These are phyloP conservation scores for Hondaea fermentalgiana DNA, from an alignment of 108 stramenopile species.

Conservation along the genomic window DNA sequence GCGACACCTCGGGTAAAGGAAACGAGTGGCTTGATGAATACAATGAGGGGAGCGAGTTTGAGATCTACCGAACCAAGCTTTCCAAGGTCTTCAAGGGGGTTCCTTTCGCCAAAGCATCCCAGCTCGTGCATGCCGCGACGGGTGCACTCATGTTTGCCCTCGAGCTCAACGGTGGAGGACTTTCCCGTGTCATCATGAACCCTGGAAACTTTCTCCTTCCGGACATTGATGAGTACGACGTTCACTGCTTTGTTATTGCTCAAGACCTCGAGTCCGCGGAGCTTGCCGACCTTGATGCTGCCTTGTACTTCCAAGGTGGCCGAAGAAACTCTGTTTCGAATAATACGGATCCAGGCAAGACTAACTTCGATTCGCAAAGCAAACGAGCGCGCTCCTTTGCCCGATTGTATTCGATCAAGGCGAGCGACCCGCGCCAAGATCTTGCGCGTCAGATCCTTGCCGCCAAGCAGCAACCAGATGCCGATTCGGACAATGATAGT, in stretches of 20 bases:
- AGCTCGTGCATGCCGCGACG: neutral
- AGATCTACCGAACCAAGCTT: neutral
- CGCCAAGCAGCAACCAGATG: neutral
- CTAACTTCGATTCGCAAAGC: too few species aligned
- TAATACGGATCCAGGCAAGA: too few species aligned
- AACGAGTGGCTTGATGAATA: neutral
- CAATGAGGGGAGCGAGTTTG: neutral
- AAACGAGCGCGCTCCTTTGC: neutral
- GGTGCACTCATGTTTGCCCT: constrained; percentile 4
- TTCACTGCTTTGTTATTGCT: neutral
- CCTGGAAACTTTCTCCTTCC: neutral
- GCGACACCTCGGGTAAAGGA: neutral
- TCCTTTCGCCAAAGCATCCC: neutral
- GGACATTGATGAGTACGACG: neutral
- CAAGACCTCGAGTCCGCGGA: neutral
- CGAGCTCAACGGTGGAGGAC: neutral
- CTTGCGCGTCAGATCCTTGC: neutral
- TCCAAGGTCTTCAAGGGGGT: neutral
- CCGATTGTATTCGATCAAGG: neutral
- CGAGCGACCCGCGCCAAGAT: neutral
- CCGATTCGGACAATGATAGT: neutral
- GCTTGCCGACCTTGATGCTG: neutral
- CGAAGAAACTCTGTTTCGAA: too few species aligned
- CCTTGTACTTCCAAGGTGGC: neutral
- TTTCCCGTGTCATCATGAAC: neutral